Evolutionary conservation across 2,329 filamentous ascomycete genomes (phyloP), one percentile per base, ranked within the genome.

Genomic region (Xylaria sp.): DNA sequence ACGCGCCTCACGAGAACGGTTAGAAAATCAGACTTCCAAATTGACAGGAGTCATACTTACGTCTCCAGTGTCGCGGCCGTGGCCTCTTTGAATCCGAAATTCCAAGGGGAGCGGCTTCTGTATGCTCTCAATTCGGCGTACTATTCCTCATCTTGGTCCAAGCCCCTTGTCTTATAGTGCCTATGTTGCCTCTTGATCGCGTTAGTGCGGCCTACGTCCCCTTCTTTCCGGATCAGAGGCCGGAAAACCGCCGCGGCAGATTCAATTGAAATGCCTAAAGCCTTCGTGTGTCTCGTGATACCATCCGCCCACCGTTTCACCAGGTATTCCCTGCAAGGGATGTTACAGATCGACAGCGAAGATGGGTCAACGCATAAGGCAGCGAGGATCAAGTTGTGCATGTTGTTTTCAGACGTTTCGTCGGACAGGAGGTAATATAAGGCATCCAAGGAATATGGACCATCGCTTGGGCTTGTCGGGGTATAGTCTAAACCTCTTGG

Each of bases 311-410:
- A 68, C 34, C 1, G 21, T n/a, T 68, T 36, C 8, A 24, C 32
- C 8, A 55, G 12, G 34, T 48, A 53, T 34, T 61, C 12, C 19
- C 3, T 42, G 1, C n/a, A 11, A 11, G 47, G 24, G n/a, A 68
- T 50, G 9, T 42, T 24, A 48, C 27, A 63, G 4, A 0, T 0
- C 7, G 17, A 9, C 8, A 67, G 21, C 2, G 9, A 3, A 12
- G 12, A 3, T n/a, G 58, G 39, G 1, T 42, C 2, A 7, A 60
- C 4, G 12, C 53, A 65, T 27, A 70, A 47, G 24, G 48, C 7
- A 12, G 58, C 58, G 2, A 70, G 24, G 32, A 65, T 61, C n/a
- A 68, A 8, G 42, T 70, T 70, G 5, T 56, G 53, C 2, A n/a
- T 34, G 1, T 4, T 17, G 4, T 32, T 21, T 0, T 56, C 27